phyloP scores from a whole-genome alignment of 106 monocot genomes.

The Allium cepa region DNA sequence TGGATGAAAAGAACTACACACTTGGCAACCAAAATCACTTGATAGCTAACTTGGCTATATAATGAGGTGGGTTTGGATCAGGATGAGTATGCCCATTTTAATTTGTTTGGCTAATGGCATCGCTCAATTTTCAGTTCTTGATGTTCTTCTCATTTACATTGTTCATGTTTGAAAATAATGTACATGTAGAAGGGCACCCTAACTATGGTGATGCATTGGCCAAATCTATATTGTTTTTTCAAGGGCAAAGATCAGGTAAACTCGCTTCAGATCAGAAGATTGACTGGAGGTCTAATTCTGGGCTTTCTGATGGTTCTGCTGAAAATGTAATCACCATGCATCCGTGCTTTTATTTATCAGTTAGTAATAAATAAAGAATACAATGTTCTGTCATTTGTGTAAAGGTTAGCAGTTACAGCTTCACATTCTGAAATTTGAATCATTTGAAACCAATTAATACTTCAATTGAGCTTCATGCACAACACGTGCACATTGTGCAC shows the following conservation, averaged over 20 bases:
- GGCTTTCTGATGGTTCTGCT: constrained; percentile 42
- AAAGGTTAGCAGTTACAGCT: too few species aligned
- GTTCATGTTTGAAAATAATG: neutral
- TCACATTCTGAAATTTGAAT: too few species aligned
- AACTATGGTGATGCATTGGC: constrained; percentile 40
- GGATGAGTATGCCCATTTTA: neutral
- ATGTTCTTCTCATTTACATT: neutral
- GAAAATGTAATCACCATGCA: constrained; percentile 16
- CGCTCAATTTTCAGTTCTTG: neutral
- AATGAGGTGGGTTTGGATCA: neutral
- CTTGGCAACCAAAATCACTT: too few species aligned
- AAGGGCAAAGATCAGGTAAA: constrained; percentile 51
- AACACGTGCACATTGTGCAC: too few species aligned
- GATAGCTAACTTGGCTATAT: neutral
- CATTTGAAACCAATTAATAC: too few species aligned
- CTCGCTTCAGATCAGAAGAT: constrained; percentile 28
- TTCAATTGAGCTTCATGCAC: too few species aligned
- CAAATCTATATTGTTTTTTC: constrained; percentile 55
- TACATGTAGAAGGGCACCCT: constrained; percentile 2
- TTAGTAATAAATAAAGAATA: too few species aligned
- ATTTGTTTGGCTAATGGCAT: constrained; percentile 7
- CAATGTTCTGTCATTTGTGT: too few species aligned
- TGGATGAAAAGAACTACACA: neutral
- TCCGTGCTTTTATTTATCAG: too few species aligned
- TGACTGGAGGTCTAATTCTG: constrained; percentile 38